Evolutionary conservation across 2,329 filamentous ascomycete genomes (phyloP).

Genomic region (Sporothrix phasma): DNA sequence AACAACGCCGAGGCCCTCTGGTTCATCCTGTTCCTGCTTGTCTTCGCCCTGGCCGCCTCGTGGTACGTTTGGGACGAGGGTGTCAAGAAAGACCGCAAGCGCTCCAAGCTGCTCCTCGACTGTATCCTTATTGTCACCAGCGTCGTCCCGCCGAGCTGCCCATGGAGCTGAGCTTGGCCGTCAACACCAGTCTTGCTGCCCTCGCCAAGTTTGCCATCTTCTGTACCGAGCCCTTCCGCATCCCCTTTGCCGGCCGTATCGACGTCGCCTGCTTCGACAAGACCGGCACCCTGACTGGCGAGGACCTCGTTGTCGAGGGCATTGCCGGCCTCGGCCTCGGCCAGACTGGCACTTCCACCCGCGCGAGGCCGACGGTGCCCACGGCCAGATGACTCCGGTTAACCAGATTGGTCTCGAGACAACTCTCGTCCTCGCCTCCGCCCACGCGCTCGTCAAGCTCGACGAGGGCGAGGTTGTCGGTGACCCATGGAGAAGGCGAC

Average conservation of each 20-base stretch:
- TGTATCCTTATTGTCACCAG: slow-evolving; percentile 97
- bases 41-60: slow-evolving; percentile 93
- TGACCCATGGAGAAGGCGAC: slow-evolving; percentile 98
- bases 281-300: slow-evolving; percentile 91
- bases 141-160: slow-evolving; percentile 94
- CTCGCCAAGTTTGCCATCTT: slow-evolving; percentile 94
- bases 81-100: slow-evolving; percentile 86
- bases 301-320: slow-evolving; percentile 93
- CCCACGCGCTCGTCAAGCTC: slow-evolving; percentile 88
- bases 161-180: slow-evolving; percentile 94
- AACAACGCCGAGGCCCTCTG: slow-evolving; percentile 94
- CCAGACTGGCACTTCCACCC: slow-evolving; percentile 49
- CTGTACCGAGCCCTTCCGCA: slow-evolving; percentile 97
- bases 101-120: slow-evolving; percentile 92
- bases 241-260: slow-evolving; percentile 89
- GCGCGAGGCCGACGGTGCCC: slow-evolving; percentile 68
- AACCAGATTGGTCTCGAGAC: slow-evolving; percentile 66
- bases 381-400: slow-evolving; percentile 66
- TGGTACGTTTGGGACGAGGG: slow-evolving; percentile 99
- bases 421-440: slow-evolving; percentile 85
- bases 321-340: slow-evolving; percentile 80
- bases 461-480: slow-evolving; percentile 96
- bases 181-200: slow-evolving; percentile 93
- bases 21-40: slow-evolving; percentile 91
- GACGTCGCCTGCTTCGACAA: slow-evolving; percentile 98